Conservation (phyloP, 345 rosid genomes). For the Adansonia digitata region DNA sequence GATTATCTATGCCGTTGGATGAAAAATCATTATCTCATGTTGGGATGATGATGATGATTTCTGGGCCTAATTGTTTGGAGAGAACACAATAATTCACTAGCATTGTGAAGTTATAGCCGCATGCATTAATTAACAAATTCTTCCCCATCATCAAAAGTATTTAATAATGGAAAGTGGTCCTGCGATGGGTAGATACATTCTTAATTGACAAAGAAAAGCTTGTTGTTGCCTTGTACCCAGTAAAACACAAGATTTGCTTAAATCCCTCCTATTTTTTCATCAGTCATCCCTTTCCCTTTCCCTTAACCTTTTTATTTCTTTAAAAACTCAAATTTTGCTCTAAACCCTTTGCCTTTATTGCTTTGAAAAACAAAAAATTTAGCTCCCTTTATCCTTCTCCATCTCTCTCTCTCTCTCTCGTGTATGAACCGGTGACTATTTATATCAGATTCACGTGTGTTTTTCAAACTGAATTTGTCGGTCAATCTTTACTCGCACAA, state of each 20-base stretch:
- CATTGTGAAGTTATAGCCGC: constrained; percentile 1
- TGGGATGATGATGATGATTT: constrained; percentile 10
- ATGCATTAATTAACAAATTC: constrained; percentile 10
- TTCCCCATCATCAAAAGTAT: constrained; percentile 4
- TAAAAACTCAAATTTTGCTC: not conserved
- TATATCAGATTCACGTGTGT: constrained; percentile 74
- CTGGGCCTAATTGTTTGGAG: constrained; percentile 24
- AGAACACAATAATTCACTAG: constrained; percentile 19
- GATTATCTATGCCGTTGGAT: constrained; percentile 18
- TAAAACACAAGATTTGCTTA: not conserved
- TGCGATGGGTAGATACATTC: not conserved
- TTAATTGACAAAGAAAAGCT: not conserved
- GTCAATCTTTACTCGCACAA: constrained; percentile 45
- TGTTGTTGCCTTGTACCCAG: not conserved
- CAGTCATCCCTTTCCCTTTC: not conserved
- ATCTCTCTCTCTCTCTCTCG: constrained; percentile 20
- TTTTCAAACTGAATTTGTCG: constrained; percentile 58
- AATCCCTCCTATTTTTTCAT: no score
- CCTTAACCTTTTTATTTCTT: no score
- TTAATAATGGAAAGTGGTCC: constrained; percentile 5
- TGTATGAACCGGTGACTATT: constrained; percentile 42
- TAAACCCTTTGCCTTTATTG: not conserved
- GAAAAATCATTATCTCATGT: constrained; percentile 6
- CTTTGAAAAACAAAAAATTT: not conserved
- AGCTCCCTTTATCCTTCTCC: constrained; percentile 12